Evolutionary conservation across 306 rosid species (phyloP).

Genomic region (Castanea sativa): DNA sequence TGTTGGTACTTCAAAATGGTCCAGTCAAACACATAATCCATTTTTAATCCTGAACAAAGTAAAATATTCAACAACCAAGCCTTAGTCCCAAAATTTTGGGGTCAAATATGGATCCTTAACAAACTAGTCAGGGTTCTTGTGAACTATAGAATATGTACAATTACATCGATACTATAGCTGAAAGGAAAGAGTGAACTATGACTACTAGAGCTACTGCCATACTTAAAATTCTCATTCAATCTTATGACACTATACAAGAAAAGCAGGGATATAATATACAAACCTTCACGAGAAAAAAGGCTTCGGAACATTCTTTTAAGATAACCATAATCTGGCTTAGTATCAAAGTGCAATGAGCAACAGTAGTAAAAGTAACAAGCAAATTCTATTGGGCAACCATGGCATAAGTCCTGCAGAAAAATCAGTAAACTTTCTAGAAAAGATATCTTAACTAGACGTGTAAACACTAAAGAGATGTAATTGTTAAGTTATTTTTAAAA

Average conservation of each 20-base stretch:
- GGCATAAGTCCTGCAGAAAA: background rate
- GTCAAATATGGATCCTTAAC: too few species aligned
- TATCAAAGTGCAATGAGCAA: background rate
- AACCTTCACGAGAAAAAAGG: background rate
- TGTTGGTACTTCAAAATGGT: background rate
- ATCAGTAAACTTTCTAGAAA: background rate
- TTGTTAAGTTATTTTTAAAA: background rate
- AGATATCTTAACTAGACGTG: background rate
- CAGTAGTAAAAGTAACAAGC: background rate
- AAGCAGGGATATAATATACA: background rate
- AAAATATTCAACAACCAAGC: background rate
- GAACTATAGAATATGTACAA: background rate
- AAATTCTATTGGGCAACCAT: background rate
- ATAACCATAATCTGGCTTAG: background rate
- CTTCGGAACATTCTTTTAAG: background rate
- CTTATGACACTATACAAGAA: background rate
- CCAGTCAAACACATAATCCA: conserved; percentile 3
- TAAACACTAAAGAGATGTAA: background rate
- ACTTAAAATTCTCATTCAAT: background rate
- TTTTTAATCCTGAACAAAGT: background rate
- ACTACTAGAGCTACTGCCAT: background rate
- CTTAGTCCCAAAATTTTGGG: too few species aligned
- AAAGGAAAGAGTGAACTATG: too few species aligned
- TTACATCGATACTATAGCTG: background rate
- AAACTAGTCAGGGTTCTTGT: too few species aligned